phyloP scores from a whole-genome alignment of 1,284 basidiomycete genomes.

The Irpex sp. region DNA sequence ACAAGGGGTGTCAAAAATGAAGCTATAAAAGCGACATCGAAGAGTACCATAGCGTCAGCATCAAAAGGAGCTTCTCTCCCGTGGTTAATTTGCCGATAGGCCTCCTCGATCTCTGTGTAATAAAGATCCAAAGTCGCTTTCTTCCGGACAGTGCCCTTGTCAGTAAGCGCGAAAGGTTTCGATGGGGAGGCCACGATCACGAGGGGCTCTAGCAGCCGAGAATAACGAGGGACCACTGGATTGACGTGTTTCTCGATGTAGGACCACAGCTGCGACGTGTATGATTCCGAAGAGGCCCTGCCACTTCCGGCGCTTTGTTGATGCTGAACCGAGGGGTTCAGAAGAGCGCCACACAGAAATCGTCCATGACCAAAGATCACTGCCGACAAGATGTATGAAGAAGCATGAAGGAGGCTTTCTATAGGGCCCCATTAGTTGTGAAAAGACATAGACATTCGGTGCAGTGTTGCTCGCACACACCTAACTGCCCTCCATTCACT shows the following conservation, averaged over 20 bases:
- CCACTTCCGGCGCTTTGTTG: constrained; percentile 50
- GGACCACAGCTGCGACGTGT: not conserved
- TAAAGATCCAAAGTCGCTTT: constrained; percentile 43
- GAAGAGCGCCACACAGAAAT: not conserved
- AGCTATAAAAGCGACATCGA: not conserved
- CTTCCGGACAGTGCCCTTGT: constrained; percentile 41
- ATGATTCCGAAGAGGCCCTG: constrained; percentile 24
- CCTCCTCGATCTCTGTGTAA: constrained; percentile 39
- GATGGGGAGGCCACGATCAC: constrained; percentile 40
- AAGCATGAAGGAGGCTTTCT: constrained; percentile 39
- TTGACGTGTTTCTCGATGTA: constrained; percentile 2
- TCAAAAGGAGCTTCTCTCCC: constrained; percentile 34
- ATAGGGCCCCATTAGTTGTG: not conserved
- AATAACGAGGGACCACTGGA: not conserved
- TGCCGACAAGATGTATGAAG: not conserved
- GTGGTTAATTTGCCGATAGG: constrained; percentile 33
- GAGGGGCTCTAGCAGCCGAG: not conserved
- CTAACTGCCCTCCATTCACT: constrained; percentile 30
- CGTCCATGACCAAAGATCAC: not conserved
- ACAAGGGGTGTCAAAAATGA: constrained; percentile 36
- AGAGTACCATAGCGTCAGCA: constrained; percentile 18
- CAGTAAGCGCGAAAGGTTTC: constrained; percentile 45
- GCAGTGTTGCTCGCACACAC: not conserved
- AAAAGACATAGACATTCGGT: not conserved
- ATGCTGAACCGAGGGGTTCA: constrained; percentile 43